These are phyloP conservation scores for Vaccinium macrocarpon DNA, from an alignment of 148 eudicot species.

Conservation along the genomic window DNA sequence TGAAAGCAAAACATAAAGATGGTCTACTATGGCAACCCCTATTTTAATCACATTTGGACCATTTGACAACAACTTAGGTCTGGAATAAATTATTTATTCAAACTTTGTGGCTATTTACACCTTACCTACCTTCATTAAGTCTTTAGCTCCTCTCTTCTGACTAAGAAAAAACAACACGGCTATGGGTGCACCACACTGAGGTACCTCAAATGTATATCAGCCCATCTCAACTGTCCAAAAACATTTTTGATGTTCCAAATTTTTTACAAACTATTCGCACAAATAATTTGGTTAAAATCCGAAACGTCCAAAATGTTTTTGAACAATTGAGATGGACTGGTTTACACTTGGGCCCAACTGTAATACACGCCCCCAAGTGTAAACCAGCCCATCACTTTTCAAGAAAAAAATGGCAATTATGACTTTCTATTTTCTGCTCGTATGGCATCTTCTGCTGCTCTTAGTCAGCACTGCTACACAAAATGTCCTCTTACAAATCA, in stretches of 20 bases:
- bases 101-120: background rate
- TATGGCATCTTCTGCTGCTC: background rate
- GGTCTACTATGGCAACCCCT: background rate
- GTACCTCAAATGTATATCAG: too few species aligned
- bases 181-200: too few species aligned
- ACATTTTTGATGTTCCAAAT: too few species aligned
- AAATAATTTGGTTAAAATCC: too few species aligned
- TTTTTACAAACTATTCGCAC: too few species aligned
- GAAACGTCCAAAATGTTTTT: too few species aligned
- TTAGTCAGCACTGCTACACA: background rate
- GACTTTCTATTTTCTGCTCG: background rate
- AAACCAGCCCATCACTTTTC: too few species aligned
- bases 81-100: background rate
- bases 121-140: background rate
- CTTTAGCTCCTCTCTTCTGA: conserved; percentile 5
- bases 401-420: too few species aligned
- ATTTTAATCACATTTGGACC: background rate
- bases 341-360: too few species aligned
- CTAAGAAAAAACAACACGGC: background rate
- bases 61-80: background rate
- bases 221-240: too few species aligned
- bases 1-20: background rate
- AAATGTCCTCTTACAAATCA: background rate
- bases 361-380: too few species aligned
- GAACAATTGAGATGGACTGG: too few species aligned